These are phyloP conservation scores for Dactylellina cionopaga DNA, from an alignment of 2,329 filamentous ascomycete genomes.

Conservation along the genomic window DNA sequence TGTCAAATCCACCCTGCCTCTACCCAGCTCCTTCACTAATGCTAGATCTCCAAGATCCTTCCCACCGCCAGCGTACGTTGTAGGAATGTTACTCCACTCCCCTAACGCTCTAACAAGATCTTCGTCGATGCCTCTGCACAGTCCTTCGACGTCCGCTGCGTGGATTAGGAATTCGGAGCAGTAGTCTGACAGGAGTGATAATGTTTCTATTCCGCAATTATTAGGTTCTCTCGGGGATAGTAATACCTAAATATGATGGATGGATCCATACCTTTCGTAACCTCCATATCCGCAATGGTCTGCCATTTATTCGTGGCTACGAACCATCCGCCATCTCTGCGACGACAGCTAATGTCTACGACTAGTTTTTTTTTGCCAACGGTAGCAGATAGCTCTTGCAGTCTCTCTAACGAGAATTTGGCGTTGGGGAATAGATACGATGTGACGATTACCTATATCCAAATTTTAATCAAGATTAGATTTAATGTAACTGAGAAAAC, in stretches of 20 bases:
- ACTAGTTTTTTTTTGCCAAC: slow-evolving; percentile 82
- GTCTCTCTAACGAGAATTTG: slow-evolving; percentile 78
- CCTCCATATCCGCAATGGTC: slow-evolving; percentile 94
- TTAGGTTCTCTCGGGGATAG: background rate
- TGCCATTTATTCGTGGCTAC: slow-evolving; percentile 99
- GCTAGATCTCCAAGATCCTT: slow-evolving; percentile 83
- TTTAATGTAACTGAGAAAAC: background rate
- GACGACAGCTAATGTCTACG: slow-evolving; percentile 91
- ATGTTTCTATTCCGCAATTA: slow-evolving; percentile 52
- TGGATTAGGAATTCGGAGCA: slow-evolving; percentile 98
- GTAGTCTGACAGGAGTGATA: slow-evolving; percentile 64
- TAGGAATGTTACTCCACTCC: slow-evolving; percentile 87
- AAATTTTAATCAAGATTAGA: background rate
- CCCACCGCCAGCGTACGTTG: slow-evolving; percentile 97
- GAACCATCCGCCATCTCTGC: slow-evolving; percentile 80
- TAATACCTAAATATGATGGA: background rate
- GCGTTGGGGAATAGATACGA: slow-evolving; percentile 90
- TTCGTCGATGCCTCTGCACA: slow-evolving; percentile 91
- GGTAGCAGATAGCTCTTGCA: slow-evolving; percentile 77
- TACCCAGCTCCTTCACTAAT: slow-evolving; percentile 79
- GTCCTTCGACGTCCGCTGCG: slow-evolving; percentile 93
- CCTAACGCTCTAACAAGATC: slow-evolving; percentile 79
- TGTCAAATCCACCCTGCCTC: slow-evolving; percentile 86
- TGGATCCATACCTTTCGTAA: slow-evolving; percentile 75
- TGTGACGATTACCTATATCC: slow-evolving; percentile 87